Base-by-base conservation (phyloP, 345 rosid genomes). In the Limnanthes douglasii region DNA sequence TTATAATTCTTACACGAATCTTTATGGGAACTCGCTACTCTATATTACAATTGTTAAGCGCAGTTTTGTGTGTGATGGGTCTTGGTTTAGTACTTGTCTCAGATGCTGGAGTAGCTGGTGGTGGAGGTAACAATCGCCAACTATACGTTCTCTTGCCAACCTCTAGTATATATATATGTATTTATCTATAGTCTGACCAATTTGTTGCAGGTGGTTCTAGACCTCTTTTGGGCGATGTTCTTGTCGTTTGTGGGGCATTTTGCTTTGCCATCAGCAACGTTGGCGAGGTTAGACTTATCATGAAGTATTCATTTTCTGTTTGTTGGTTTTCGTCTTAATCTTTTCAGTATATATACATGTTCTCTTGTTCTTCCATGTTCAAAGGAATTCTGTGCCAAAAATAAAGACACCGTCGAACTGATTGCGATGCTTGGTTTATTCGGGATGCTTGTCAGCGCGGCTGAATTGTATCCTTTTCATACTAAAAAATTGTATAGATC, bases 321-420 rank as follows among this genome's bases (percentile, higher is more conserved):
- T n/a, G n/a, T n/a, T n/a, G n/a, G n/a, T n/a, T n/a, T n/a, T n/a
- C n/a, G n/a, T n/a, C n/a, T n/a, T n/a, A n/a, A n/a, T n/a, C n/a
- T n/a, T n/a, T n/a, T n/a, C n/a, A n/a, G n/a, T n/a, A n/a, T n/a
- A n/a, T n/a, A n/a, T n/a, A n/a, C n/a, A n/a, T n/a, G n/a, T n/a
- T n/a, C n/a, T n/a, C n/a, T n/a, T n/a, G n/a, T n/a, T n/a, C n/a
- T n/a, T n/a, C n/a, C n/a, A n/a, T n/a, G n/a, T n/a, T n/a, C n/a
- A n/a, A n/a, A 66, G 81, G 81, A 72, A 51, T 66, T 69, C 31
- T 66, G 66, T 31, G 75, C 67, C 3, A 69, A 66, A 69, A 64
- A 59, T 22, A 66, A 43, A 38, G 75, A 67, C 41, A 64, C 54
- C 0, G 34, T 66, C 4, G 82, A 77, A 64, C n/a, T n/a, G n/a